A percentile compares a stretch with the other conserved stretches of the same genome.
Evolutionary conservation across 1,284 basidiomycete species (phyloP).

Genomic region (Microbotryum violaceum): DNA sequence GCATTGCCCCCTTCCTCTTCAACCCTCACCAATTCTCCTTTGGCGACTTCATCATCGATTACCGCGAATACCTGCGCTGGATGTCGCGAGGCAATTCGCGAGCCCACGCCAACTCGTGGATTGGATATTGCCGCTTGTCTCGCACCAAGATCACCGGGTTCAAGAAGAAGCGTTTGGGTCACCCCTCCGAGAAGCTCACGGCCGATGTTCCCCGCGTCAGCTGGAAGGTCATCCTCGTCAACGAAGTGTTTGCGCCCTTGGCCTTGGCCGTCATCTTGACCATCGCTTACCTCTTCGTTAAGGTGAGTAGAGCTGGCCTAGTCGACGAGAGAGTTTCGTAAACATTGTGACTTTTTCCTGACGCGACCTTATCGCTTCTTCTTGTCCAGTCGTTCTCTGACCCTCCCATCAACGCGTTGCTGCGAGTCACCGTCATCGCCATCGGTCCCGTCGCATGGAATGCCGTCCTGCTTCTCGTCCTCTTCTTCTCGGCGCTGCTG

Average conservation of each 20-base stretch:
- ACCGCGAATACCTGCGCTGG: conserved; percentile 92
- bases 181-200: conserved; percentile 88
- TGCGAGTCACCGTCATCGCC: conserved; percentile 87
- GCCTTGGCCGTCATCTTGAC: conserved; percentile 74
- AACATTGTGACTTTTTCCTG: too few relatives aligned
- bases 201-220: conserved; percentile 79
- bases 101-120: conserved; percentile 95
- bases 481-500: conserved; percentile 87
- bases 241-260: conserved; percentile 78
- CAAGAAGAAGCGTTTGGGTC: conserved; percentile 90
- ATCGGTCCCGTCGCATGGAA: conserved; percentile 95
- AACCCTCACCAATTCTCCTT: conserved; percentile 95
- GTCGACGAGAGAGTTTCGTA: conserved; percentile 48
- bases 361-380: conserved; percentile 43
- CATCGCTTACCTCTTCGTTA: conserved; percentile 70
- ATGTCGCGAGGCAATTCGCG: conserved; percentile 94
- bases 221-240: conserved; percentile 78
- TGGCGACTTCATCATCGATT: conserved; percentile 91
- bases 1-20: conserved; percentile 88
- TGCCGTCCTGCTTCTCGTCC: conserved; percentile 69
- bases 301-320: conserved; percentile 32
- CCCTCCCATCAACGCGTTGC: conserved; percentile 57
- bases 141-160: conserved; percentile 94
- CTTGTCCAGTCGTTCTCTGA: conserved; percentile 55
- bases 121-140: conserved; percentile 89